A percentile compares a stretch with the other conserved stretches of the same genome.
phyloP scores from a whole-genome alignment of 495 filamentous ascomycete species.

The Margaritispora aquatica region DNA sequence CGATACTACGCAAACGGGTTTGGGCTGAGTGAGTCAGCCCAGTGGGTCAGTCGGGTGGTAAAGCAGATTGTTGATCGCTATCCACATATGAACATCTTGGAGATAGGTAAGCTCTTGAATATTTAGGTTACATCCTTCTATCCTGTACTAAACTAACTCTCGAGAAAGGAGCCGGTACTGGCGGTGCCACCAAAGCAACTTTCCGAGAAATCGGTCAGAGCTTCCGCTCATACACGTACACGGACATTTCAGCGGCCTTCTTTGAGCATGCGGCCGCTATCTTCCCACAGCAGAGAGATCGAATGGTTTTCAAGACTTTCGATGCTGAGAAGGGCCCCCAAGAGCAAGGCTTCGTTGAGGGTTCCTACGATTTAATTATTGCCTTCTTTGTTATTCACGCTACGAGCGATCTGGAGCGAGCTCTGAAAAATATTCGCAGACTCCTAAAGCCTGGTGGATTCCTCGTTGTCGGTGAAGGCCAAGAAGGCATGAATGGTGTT shows the following conservation, averaged over 20 bases:
- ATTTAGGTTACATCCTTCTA: neutral
- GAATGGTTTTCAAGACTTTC: slow-evolving; percentile 26
- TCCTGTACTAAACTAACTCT: neutral
- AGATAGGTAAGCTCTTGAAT: neutral
- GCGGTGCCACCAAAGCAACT: neutral
- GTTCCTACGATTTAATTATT: slow-evolving; percentile 42
- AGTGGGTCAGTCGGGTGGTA: too few relatives aligned
- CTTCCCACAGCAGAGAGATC: slow-evolving; percentile 24
- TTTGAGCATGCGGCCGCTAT: slow-evolving; percentile 39
- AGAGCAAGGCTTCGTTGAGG: slow-evolving; percentile 33
- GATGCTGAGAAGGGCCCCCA: slow-evolving; percentile 37
- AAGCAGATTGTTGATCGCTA: too few relatives aligned
- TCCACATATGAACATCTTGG: too few relatives aligned
- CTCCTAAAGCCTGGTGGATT: neutral
- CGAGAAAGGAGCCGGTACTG: neutral
- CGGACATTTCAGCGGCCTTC: slow-evolving; percentile 45
- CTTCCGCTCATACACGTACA: slow-evolving; percentile 31
- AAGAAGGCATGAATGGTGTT: neutral
- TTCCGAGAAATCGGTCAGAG: neutral
- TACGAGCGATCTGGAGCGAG: neutral
- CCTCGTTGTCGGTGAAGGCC: neutral
- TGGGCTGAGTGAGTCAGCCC: too few relatives aligned
- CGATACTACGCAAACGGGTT: neutral
- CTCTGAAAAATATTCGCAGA: neutral
- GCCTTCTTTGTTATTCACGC: slow-evolving; percentile 30